Conservation (phyloP, 192 early-diverging fungal genomes). For the Coemansia sp. region DNA sequence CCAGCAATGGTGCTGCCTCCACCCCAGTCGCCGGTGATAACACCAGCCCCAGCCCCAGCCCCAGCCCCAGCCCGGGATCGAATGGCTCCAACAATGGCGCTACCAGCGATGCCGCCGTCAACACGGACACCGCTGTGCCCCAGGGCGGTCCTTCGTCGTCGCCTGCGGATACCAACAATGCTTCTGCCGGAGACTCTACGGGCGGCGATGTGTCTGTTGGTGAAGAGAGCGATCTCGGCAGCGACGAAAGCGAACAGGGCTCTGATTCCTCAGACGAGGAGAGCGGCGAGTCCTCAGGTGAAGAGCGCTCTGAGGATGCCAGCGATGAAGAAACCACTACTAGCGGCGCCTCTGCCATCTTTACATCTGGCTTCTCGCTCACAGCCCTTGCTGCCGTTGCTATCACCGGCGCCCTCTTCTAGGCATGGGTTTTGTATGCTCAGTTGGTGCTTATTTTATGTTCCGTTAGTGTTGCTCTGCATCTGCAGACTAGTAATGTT, state of each 20-base stretch:
- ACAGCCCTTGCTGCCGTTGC: slow-evolving; percentile 13
- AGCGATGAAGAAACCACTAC: slow-evolving; percentile 6
- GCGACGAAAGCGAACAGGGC: background rate
- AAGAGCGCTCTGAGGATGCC: background rate
- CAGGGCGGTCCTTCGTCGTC: no score
- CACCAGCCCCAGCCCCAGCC: background rate
- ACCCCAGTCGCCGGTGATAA: background rate
- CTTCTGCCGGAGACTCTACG: background rate
- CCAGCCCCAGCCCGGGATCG: background rate
- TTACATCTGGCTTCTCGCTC: slow-evolving; percentile 8
- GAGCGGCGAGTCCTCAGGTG: background rate
- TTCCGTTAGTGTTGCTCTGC: no score
- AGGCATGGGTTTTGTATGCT: background rate
- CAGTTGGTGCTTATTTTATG: background rate
- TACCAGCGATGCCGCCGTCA: background rate
- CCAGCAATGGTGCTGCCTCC: background rate
- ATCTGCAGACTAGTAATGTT: no score
- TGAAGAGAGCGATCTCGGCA: background rate
- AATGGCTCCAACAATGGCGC: background rate
- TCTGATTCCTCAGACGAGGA: slow-evolving; percentile 3
- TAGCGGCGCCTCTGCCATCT: slow-evolving; percentile 5
- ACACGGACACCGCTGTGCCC: slow-evolving; percentile 1
- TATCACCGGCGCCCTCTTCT: slow-evolving; percentile 19
- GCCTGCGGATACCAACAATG: background rate
- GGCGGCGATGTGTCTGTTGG: background rate